phyloP scores from a whole-genome alignment of 176 grass and related monocot genomes.

The Eleusine coracana region DNA sequence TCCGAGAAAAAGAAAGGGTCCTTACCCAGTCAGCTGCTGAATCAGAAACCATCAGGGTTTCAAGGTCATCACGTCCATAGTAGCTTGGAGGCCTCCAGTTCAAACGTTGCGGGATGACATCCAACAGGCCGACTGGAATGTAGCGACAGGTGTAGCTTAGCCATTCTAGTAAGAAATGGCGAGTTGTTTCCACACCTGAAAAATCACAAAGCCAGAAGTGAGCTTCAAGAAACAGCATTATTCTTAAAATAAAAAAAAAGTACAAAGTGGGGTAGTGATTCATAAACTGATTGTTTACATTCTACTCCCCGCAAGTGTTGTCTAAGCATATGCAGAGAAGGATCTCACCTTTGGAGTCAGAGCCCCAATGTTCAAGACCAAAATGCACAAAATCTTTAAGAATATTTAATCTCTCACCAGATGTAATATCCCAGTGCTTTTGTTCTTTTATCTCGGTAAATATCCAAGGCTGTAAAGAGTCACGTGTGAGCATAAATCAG shows the following conservation, averaged over 20 bases:
- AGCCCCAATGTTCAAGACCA: constrained; percentile 93
- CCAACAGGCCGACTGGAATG: constrained; percentile 78
- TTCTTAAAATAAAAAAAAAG: background rate
- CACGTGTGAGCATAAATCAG: constrained; percentile 33
- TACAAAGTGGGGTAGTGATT: background rate
- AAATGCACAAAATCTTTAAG: constrained; percentile 84
- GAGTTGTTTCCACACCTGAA: constrained; percentile 87
- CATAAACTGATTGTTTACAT: background rate
- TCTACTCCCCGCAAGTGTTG: background rate
- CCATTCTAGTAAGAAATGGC: constrained; percentile 94
- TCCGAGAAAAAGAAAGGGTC: background rate
- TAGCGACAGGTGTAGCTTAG: constrained; percentile 83
- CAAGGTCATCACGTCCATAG: constrained; percentile 81
- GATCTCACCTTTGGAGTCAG: constrained; percentile 79
- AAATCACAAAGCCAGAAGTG: background rate
- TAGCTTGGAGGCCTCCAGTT: constrained; percentile 95
- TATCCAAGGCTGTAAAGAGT: constrained; percentile 81
- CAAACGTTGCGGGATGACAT: constrained; percentile 74
- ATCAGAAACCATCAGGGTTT: constrained; percentile 91
- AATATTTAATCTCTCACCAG: constrained; percentile 79
- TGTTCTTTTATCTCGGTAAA: constrained; percentile 99
- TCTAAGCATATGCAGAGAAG: background rate
- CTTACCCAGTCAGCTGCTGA: constrained; percentile 96
- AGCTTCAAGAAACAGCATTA: background rate
- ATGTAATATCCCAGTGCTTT: constrained; percentile 91